Base-by-base conservation (phyloP, 352 stramenopile genomes). In the Phytophthora sansomeana region DNA sequence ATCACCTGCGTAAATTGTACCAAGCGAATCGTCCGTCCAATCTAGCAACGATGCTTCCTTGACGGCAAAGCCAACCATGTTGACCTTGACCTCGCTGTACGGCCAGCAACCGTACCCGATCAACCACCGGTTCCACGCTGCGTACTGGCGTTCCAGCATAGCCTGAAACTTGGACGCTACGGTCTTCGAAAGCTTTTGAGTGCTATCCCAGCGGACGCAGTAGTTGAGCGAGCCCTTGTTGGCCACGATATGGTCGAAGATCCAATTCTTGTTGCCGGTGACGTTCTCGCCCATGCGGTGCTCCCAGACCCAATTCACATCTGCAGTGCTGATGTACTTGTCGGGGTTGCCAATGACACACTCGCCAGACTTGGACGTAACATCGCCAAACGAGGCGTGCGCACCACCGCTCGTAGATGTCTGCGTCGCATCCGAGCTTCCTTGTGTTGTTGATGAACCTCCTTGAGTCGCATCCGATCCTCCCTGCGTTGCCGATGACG, bases 211-310 rank as follows among this genome's bases (percentile, higher is more conserved):
- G 17, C 74, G 67, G 4, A 82, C 30, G 53, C 74, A 82, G 60
- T 82, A 80, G 67, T 71, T 77, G 43, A 79, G 63, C 13, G 72
- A 72, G 57, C 70, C 74, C 30, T 82, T 74, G 61, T 73, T 77
- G 35, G 39, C 33, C 46, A 79, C 74, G 41, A 82, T 71, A 36
- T 82, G 70, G 56, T 82, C 67, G n/a, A 75, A 75, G 67, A 83
- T 80, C 52, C 49, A 76, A 39, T 76, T 76, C n/a, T 67, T 55
- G 63, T 73, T 73, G 41, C 32, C 24, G 4, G 68, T 70, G 17
- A 50, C 32, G 42, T 73, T 73, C 39, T 63, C 62, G 13, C 53
- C 64, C 61, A 75, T 75, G 8, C 58, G 58, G 35, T 73, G 35
- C 30, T 68, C 52, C 5, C 29, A 73, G 14, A 73, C 28, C 65